Evolutionary conservation across 2,329 filamentous ascomycete species (phyloP).

Genomic region (Albifimbria verrucaria): DNA sequence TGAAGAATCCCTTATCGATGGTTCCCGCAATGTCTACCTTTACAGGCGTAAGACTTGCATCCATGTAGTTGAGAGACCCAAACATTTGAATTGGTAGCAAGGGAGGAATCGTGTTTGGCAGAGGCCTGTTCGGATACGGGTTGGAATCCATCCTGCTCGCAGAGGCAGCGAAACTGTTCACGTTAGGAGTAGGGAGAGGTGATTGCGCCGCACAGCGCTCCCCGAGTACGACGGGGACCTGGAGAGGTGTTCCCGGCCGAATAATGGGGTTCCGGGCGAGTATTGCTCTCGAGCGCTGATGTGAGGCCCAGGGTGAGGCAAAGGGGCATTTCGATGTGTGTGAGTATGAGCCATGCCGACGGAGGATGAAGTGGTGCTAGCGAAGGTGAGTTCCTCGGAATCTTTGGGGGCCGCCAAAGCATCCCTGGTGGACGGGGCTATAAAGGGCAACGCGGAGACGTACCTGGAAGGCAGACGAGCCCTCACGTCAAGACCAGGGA

Average conservation of each 20-base stretch:
- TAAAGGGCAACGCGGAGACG: too few species aligned
- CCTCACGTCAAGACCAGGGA: conserved; percentile 49
- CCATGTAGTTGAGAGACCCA: conserved; percentile 59
- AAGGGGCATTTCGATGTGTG: conserved; percentile 39
- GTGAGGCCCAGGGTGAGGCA: conserved; percentile 48
- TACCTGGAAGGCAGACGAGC: conserved; percentile 54
- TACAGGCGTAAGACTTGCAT: conserved; percentile 47
- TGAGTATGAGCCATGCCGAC: conserved; percentile 54
- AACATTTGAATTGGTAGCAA: conserved; percentile 48
- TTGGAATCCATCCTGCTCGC: conserved; percentile 47
- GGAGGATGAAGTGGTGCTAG: conserved; percentile 44
- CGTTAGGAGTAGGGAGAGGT: conserved; percentile 51
- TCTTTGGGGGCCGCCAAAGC: conserved; percentile 2
- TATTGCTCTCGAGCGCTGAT: conserved; percentile 54
- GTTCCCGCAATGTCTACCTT: conserved; percentile 73
- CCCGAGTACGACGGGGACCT: conserved; percentile 51
- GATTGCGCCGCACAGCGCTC: conserved; percentile 44
- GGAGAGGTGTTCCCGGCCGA: conserved; percentile 47
- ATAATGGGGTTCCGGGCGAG: conserved; percentile 47
- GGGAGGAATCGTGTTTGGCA: conserved; percentile 46
- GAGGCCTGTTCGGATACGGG: conserved; percentile 31
- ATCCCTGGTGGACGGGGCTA: too few species aligned
- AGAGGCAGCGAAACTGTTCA: conserved; percentile 40
- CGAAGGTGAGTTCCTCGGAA: conserved; percentile 16
- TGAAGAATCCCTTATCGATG: conserved; percentile 88